Base-by-base conservation (phyloP, 1,139 yeast genomes). In the Hanseniaspora sp. region DNA sequence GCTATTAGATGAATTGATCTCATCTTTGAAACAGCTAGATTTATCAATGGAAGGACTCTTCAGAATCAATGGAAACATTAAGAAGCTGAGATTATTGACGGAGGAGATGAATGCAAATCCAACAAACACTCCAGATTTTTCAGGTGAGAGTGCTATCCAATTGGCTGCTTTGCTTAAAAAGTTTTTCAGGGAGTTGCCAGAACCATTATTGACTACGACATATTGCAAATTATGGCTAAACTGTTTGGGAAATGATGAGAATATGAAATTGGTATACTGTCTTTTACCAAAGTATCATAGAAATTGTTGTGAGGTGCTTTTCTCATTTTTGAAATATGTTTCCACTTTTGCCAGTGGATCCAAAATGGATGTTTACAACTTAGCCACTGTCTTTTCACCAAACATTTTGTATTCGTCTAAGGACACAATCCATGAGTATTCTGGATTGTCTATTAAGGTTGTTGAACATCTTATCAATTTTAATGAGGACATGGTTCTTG, bases 31-130 rank as follows among this genome's bases (percentile, higher is more conserved):
- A 56, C 95, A 86, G 57, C 87, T 86, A 74, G 97, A 92, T 70
- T 83, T 94, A 86, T 86, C 96, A 3, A 92, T 88, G 23, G 98
- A 92, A 69, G 98, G 98, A 56, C 85, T 94, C 9, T 94, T 94
- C 74, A 78, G 99, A 63, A 85, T 90, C 65, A 94, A 94, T 66
- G 99, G 99, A 64, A 94, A 94, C 64, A 92, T 94, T 63, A 82
- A 90, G 62, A 77, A 86, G 48, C 73, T 92, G 53, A 79, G 84
- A 60, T 87, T 83, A 60, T 72, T 90, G 57, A 78, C 90, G 0
- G 88, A 81, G 53, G 78, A 74, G 57, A 83, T 90, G 60, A 94
- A 94, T 68, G 73, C 76, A 56, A 75, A 78, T 60, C 96, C 96
- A 1, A 76, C 80, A 41, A 78, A 74, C 57, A 76, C 82, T 13